These are phyloP conservation scores for Juglanconis juglandina DNA, from an alignment of 2,329 filamentous ascomycete species.

Conservation along the genomic window DNA sequence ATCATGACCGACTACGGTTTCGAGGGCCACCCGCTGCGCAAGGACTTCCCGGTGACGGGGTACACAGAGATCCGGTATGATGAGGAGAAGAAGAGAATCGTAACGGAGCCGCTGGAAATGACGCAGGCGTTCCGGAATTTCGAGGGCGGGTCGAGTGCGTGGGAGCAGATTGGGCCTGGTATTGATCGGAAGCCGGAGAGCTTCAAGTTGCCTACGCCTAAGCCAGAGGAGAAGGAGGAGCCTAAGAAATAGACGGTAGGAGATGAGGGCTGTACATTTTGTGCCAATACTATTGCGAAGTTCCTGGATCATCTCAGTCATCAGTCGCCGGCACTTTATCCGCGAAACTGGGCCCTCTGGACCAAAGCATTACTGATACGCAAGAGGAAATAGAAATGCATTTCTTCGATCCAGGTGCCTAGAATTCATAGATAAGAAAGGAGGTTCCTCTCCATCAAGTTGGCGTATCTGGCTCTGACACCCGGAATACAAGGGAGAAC, in stretches of 20 bases:
- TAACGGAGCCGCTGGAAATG: slow-evolving; percentile 94
- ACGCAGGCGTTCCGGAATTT: slow-evolving; percentile 99
- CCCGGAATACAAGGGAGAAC: too few species aligned
- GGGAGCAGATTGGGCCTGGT: slow-evolving; percentile 66
- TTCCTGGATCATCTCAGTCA: neutral
- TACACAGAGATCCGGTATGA: slow-evolving; percentile 98
- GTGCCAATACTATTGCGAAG: slow-evolving; percentile 14
- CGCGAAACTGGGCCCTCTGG: neutral
- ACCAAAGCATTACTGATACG: too few species aligned
- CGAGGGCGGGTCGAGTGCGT: slow-evolving; percentile 75
- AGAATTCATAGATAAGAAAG: too few species aligned
- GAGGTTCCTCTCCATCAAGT: too few species aligned
- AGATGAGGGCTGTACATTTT: slow-evolving; percentile 29
- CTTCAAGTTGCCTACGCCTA: slow-evolving; percentile 93
- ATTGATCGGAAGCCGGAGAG: slow-evolving; percentile 74
- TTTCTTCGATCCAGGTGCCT: too few species aligned
- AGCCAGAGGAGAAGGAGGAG: slow-evolving; percentile 89
- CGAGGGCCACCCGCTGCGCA: slow-evolving; percentile 92
- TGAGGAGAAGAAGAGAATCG: slow-evolving; percentile 99
- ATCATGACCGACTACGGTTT: slow-evolving; percentile 99
- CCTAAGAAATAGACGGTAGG: slow-evolving; percentile 72
- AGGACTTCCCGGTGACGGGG: slow-evolving; percentile 96
- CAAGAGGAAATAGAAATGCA: too few species aligned
- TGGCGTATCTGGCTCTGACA: too few species aligned
- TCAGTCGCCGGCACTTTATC: neutral